Evolutionary conservation across 148 eudicot species (phyloP), one percentile per base, ranked within the genome.

Genomic region (Pouteria glomerata): DNA sequence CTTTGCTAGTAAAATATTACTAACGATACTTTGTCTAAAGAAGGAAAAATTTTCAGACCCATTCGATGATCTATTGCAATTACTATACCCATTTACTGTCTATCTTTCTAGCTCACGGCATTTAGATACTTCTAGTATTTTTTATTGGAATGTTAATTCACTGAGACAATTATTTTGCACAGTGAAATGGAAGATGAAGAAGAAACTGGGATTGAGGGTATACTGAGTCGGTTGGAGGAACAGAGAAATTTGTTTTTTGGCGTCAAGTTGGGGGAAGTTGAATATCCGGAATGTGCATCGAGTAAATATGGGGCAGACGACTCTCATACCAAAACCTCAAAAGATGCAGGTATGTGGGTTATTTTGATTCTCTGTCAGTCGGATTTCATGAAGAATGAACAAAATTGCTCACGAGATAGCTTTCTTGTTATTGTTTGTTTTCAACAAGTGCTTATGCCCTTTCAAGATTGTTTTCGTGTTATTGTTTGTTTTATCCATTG

Each of bases 171-270:
- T 23, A 52, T 14, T 42, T 42, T 79, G 16, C 55, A 35, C 83
- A 89, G 93, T 66, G 93, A 82, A 66, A 15, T 42, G 41, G 75
- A 37, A 41, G 57, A 60, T 63, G 85, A 84, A 33, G 80, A 80
- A 42, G 81, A 83, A 29, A 64, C 68, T 14, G 97, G 92, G 75
- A 79, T 92, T 66, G 83, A 86, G 59, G 97, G 96, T 65, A 92
- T 89, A 78, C 74, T 89, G 76, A 80, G 64, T 70, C 81, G 97
- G 68, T 82, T 92, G 69, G 93, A 86, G 82, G 86, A 77, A 75
- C 83, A 89, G 66, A 85, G 97, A 73, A 79, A 77, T 66, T 56
- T 74, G 71, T 84, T 77, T 60, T 73, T 89, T 56, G 89, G 92
- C 62, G 62, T 82, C 56, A 65, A 63, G 51, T 18, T 81, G 72